A percentile compares a stretch with the other conserved stretches of the same genome.
Conservation (phyloP, 108 stramenopile genomes). For the Nitzschia palea region DNA sequence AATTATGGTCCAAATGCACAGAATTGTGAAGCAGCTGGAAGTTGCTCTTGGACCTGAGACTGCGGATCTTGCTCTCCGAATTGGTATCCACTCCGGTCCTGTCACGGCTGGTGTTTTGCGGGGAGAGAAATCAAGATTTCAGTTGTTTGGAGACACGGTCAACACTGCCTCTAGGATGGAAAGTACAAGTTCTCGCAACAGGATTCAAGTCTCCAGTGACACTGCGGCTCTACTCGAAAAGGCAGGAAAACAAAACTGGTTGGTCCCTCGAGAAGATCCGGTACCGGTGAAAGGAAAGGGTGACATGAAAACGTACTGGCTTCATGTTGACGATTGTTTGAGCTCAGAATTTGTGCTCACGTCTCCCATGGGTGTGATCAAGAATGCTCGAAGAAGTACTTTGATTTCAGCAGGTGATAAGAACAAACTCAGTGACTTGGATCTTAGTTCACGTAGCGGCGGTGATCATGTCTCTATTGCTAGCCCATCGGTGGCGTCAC, state of each 20-base stretch:
- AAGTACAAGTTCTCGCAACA: conserved; percentile 5
- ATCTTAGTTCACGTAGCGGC: neutral
- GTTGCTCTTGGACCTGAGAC: conserved; percentile 18
- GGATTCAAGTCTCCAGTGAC: conserved; percentile 17
- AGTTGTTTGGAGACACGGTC: conserved; percentile 20
- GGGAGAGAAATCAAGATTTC: conserved; percentile 14
- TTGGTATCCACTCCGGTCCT: conserved; percentile 34
- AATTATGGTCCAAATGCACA: conserved; percentile 1
- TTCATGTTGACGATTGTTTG: neutral
- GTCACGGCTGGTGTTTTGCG: conserved; percentile 44
- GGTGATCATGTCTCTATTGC: neutral
- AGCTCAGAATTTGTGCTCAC: neutral
- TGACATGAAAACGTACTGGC: conserved; percentile 22
- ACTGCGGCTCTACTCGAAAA: conserved; percentile 6
- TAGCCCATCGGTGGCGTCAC: conserved; percentile 4
- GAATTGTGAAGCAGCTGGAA: conserved; percentile 6
- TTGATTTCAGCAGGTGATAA: neutral
- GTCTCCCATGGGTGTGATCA: too few species aligned
- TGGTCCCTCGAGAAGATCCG: conserved; percentile 6
- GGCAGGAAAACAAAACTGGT: conserved; percentile 12
- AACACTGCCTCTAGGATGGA: conserved; percentile 18
- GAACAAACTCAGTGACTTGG: neutral
- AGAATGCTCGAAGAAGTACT: neutral
- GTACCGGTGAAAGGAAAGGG: conserved; percentile 27
- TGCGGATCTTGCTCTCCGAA: conserved; percentile 4